These are phyloP conservation scores for Boletus sp. DNA, from an alignment of 768 basidiomycete species.

Conservation along the genomic window DNA sequence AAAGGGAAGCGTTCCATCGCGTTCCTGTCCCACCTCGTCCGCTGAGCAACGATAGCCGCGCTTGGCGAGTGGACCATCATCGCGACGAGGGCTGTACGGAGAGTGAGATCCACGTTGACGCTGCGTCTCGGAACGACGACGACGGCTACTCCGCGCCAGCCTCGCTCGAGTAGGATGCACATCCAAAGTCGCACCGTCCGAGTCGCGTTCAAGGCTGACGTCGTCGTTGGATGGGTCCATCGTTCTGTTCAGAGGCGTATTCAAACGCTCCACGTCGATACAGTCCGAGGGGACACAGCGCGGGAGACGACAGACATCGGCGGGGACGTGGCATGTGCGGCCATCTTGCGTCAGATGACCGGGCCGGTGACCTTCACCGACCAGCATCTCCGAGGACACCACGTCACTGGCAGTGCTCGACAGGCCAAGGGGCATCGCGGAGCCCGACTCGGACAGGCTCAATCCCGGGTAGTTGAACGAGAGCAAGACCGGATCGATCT, in stretches of 20 bases:
- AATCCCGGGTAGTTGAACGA: slow-evolving; percentile 11
- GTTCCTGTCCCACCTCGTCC: slow-evolving; percentile 3
- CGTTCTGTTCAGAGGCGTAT: neutral
- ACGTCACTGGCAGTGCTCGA: too few relatives aligned
- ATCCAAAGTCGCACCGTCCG: too few relatives aligned
- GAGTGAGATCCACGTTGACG: neutral
- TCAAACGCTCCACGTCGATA: neutral
- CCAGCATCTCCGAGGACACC: neutral
- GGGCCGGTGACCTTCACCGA: neutral
- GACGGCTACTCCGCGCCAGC: neutral
- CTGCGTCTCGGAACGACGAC: too few relatives aligned
- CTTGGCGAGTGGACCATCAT: slow-evolving; percentile 2
- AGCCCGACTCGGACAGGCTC: neutral
- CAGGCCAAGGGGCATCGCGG: too few relatives aligned
- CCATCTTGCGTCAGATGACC: too few relatives aligned
- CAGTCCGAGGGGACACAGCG: neutral
- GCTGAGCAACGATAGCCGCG: slow-evolving; percentile 4
- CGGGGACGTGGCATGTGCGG: neutral
- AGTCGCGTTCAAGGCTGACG: too few relatives aligned
- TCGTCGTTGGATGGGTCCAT: too few relatives aligned
- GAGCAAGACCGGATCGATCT: slow-evolving; percentile 30
- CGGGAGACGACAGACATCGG: neutral
- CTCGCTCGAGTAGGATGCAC: too few relatives aligned
- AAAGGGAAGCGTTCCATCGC: slow-evolving; percentile 6
- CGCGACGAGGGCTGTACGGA: neutral